Base-by-base conservation (phyloP, 805 yeast species). In the Teunomyces kruisii region DNA sequence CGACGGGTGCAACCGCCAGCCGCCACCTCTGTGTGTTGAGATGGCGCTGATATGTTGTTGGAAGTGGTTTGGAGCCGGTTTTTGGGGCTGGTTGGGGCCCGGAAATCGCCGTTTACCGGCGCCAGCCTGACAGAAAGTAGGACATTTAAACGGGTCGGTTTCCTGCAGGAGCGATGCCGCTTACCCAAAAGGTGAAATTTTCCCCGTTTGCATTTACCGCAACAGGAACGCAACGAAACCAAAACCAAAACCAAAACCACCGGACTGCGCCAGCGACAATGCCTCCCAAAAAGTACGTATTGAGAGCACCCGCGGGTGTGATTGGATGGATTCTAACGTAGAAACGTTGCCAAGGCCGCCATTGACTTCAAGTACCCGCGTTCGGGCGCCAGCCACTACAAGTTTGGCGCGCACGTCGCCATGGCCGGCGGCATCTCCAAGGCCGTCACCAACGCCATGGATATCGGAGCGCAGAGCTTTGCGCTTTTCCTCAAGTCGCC, bases 401-500 rank as follows among this genome's bases (percentile, higher is more conserved):
- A 79, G 59, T 91, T 80, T 58, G 98, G 98, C 2, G 96, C 96
- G 2, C 98, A 91, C 65, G 92, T 91, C 24, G 81, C 86, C 2
- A 82, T 84, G 53, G 76, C 86, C 4, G 96, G 96, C 10, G 97
- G 94, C 30, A 80, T 88, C 2, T 81, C 86, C 36, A 83, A 86
- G 26, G 75, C 92, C 6, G 81, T 88, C 1, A 58, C 72, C 29
- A 79, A 83, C 53, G 85, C 84, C 16, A 68, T 67, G 56, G 68
- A 70, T 32, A 68, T 80, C 19, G 84, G 76, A 3, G 87, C 87
- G 44, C 88, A 88, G 57, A 79, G 95, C 38, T 90, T 94, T 74
- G 98, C 97, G 0, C 67, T 94, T 55, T 94, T 94, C 62, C 70
- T 94, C 52, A 91, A 91, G 61, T 86, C 88, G 42, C 97, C 97